Evolutionary conservation across 1,284 basidiomycete genomes (phyloP), one percentile per base, ranked within the genome.

Genomic region (Ganoderma lingzhi): DNA sequence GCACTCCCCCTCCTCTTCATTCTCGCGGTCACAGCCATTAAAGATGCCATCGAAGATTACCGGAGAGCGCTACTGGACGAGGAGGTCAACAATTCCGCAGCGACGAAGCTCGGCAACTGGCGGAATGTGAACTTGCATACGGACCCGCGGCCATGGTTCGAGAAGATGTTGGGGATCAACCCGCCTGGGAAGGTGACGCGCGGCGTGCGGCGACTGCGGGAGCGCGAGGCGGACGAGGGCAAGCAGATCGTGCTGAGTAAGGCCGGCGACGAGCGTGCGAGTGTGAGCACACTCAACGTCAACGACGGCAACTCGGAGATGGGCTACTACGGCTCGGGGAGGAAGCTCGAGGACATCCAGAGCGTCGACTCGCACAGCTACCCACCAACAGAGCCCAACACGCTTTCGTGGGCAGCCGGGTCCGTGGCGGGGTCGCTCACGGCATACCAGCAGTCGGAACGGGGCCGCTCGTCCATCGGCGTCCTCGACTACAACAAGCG

Each of bases 21-120:
- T 73, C 81, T 99, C 58, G 80, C 85, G 41, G 93, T 98, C 70
- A 98, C 97, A 8, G 96, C 93, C 12, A 90, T 98, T 83, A 99
- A 98, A 81, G 97, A 99, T 79, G 96, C 91, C 14, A 85, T 98
- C 66, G 97, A 99, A 83, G 97, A 99, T 82, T 97, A 96, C 80
- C 90, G 97, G 30, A 89, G 97, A 70, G 93, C 94, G 5, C 79
- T 83, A 4, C 86, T 97, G 59, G 97, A 99, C 79, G 94, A 98
- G 74, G 90, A 96, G 78, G 95, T 97, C 75, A 97, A 97, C 83
- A 96, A 91, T 65, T 95, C 94, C 0, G 93, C 95, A 10, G 90
- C 92, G 17, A 97, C 95, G 0, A 92, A 93, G 73, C 88, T 99
- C 12, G 93, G 90, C 9, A 89, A 92, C 71, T 97, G 95, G 94